Evolutionary conservation across 352 stramenopile species (phyloP), one percentile per base, ranked within the genome.

Genomic region (Discostella stelligera): DNA sequence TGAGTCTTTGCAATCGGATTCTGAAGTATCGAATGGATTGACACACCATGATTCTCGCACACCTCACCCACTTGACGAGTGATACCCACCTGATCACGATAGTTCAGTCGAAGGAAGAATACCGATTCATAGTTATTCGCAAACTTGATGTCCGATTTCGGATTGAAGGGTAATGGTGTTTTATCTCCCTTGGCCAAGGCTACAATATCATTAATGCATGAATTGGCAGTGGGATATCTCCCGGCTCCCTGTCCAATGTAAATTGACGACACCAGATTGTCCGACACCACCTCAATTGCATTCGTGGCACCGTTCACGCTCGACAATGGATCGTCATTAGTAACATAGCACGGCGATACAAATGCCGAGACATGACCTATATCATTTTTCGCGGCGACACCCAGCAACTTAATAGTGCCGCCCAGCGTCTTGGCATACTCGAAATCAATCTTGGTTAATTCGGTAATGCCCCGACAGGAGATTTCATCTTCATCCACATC

Each of bases 401-500:
- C 96, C 14, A 98, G 83, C 48, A 99, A 80, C 89, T 99, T 99
- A 82, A 99, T 98, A 9, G 95, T 98, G 75, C 95, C 96, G 70
- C 96, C 89, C 91, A 99, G 95, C 91, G 98, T 97, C 80, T 96
- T 96, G 72, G 96, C 96, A 82, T 98, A 99, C 75, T 98, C 94
- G 87, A 98, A 98, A 85, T 99, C 96, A 9, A 96, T 89, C 20
- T 93, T 91, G 18, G 93, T 95, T 73, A 99, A 91, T 73, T 96
- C 91, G 5, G 95, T 97, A 81, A 99, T 99, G 53, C 96, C 96
- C 4, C 93, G 91, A 44, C 88, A 93, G 3, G 79, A 72, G 64
- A 93, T 93, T 37, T 89, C 74, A 32, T 90, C 74, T 62, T 93
- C 88, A 8, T 85, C 74, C 8, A 93, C 86, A 69, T 92, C 83